These are phyloP conservation scores for Tolypocladium amazonense DNA, from an alignment of 2,329 filamentous ascomycete genomes.

Conservation along the genomic window DNA sequence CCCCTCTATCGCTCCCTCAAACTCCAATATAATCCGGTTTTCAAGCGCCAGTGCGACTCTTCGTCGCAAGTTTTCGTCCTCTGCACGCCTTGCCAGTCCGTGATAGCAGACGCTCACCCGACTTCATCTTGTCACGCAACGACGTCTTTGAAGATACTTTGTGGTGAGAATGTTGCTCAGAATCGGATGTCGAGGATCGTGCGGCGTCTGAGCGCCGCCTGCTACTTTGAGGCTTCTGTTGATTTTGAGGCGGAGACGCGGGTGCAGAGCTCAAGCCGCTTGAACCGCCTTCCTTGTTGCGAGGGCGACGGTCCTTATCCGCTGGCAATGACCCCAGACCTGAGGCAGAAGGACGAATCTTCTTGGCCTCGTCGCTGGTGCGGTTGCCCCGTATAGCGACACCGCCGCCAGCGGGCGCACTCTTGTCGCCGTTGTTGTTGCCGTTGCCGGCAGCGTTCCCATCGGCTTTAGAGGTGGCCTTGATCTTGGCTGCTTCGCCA, in stretches of 20 bases:
- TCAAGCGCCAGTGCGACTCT: too few species aligned
- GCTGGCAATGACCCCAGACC: constrained; percentile 9
- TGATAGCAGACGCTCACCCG: constrained; percentile 34
- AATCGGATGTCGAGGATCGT: constrained; percentile 42
- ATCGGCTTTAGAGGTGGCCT: constrained; percentile 13
- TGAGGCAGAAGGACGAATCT: constrained; percentile 33
- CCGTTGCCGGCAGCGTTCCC: constrained; percentile 13
- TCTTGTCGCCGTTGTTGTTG: constrained; percentile 24
- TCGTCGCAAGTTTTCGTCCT: too few species aligned
- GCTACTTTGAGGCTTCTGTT: constrained; percentile 17
- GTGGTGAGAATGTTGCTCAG: constrained; percentile 38
- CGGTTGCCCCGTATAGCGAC: constrained; percentile 20
- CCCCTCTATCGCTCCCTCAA: too few species aligned
- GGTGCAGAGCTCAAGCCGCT: constrained; percentile 50
- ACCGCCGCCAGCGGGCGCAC: constrained; percentile 13
- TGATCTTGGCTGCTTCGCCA: constrained; percentile 21
- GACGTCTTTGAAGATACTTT: constrained; percentile 31
- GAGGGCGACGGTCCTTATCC: constrained; percentile 29
- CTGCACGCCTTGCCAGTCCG: too few species aligned
- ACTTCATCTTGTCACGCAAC: constrained; percentile 36
- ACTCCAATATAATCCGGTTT: too few species aligned
- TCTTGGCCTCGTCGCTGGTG: constrained; percentile 27
- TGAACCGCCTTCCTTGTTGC: constrained; percentile 36
- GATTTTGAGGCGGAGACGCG: constrained; percentile 37
- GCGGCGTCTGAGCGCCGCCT: constrained; percentile 26